phyloP scores from a whole-genome alignment of 1,284 basidiomycete genomes.

The Neolentinus lepideus region DNA sequence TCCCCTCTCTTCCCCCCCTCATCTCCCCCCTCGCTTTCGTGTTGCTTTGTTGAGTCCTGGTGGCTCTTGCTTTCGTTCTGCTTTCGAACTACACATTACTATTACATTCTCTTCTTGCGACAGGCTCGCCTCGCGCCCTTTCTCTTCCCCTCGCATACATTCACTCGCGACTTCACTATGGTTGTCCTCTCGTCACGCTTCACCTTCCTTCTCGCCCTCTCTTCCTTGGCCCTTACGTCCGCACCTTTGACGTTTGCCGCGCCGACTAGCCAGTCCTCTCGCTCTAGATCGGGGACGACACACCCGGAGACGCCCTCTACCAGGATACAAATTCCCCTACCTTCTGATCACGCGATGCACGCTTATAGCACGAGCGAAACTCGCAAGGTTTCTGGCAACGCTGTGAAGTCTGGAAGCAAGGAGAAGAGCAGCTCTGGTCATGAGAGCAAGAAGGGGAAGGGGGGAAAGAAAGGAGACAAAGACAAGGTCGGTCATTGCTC shows the following conservation, averaged over 20 bases:
- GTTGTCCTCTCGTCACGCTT: neutral
- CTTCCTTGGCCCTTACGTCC: constrained; percentile 2
- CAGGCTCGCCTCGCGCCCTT: neutral
- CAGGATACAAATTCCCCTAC: neutral
- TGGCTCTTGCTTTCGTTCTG: neutral
- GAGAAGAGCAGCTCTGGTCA: neutral
- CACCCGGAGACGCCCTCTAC: neutral
- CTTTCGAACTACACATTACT: neutral
- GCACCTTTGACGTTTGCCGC: neutral
- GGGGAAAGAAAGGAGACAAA: constrained; percentile 1
- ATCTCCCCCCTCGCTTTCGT: neutral
- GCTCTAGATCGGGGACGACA: neutral
- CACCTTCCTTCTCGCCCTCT: neutral
- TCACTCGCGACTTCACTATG: neutral
- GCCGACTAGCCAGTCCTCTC: neutral
- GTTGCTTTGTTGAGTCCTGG: neutral
- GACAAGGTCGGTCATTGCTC: neutral
- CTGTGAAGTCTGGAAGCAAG: neutral
- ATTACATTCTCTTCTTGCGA: neutral
- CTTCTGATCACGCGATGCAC: neutral
- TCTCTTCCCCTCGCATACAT: neutral
- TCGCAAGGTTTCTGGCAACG: neutral
- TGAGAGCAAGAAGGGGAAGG: neutral
- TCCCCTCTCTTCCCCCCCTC: neutral
- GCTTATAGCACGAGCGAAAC: neutral